phyloP scores from a whole-genome alignment of 306 rosid genomes.

The Trichosanthes truncata region DNA sequence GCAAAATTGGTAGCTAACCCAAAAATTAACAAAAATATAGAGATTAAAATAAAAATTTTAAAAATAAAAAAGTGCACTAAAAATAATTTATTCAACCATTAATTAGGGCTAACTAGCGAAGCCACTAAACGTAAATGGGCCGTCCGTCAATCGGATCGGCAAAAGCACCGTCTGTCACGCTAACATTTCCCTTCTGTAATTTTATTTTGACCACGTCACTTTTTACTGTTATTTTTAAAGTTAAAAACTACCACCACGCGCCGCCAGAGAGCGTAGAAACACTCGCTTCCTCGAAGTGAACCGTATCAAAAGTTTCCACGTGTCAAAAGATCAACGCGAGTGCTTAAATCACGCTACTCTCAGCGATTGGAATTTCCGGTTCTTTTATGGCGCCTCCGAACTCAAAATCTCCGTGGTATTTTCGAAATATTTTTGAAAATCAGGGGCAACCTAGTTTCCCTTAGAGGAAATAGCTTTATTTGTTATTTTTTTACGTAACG shows the following conservation, averaged over 20 bases:
- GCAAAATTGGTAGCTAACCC: background rate
- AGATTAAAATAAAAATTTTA: background rate
- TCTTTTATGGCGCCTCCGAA: slow-evolving; percentile 14
- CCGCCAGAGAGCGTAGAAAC: background rate
- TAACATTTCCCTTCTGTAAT: background rate
- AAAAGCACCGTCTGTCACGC: background rate
- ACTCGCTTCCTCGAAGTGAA: no score
- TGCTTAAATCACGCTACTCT: rapidly evolving
- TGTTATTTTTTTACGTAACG: background rate
- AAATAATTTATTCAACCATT: background rate
- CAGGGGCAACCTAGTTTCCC: background rate
- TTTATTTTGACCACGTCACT: slow-evolving; percentile 19
- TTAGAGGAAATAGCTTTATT: slow-evolving; percentile 6
- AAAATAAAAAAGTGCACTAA: background rate
- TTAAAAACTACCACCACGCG: background rate
- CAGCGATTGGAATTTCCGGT: background rate
- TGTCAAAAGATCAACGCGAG: background rate
- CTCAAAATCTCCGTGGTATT: slow-evolving; percentile 20
- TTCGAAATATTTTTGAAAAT: background rate
- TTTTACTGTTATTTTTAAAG: background rate
- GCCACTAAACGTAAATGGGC: background rate
- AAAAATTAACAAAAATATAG: background rate
- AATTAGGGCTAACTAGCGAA: background rate
- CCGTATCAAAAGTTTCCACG: background rate
- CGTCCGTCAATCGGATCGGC: background rate